phyloP scores from a whole-genome alignment of 139 green algal genomes.

The Closterium sp. region DNA sequence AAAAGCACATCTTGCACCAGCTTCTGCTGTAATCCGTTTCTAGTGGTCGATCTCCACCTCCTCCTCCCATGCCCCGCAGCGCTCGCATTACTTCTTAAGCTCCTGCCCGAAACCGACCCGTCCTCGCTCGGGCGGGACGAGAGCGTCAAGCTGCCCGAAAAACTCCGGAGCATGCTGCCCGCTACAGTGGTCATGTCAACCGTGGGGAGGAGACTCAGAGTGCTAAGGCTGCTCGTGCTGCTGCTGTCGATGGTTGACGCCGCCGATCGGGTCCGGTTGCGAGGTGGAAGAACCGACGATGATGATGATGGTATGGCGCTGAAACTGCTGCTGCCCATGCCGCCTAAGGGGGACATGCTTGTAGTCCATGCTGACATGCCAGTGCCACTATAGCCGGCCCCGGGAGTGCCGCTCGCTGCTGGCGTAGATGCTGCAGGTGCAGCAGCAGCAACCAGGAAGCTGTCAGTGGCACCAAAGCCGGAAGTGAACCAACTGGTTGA shows the following conservation, averaged over 20 bases:
- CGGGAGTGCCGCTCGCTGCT: background rate
- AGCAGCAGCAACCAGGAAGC: background rate
- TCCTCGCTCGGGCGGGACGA: background rate
- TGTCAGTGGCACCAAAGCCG: background rate
- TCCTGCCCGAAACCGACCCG: background rate
- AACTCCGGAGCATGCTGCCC: background rate
- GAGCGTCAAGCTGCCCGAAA: background rate
- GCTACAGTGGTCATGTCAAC: background rate
- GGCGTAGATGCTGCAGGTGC: background rate
- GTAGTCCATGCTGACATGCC: too few species aligned
- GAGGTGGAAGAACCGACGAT: background rate
- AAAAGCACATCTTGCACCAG: background rate
- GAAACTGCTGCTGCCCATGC: background rate
- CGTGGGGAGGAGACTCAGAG: background rate
- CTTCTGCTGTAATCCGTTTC: background rate
- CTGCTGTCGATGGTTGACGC: background rate
- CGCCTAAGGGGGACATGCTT: background rate
- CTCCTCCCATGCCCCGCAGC: background rate
- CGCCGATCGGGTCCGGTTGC: background rate
- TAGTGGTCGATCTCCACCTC: background rate
- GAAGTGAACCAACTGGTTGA: background rate
- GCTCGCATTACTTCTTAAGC: background rate
- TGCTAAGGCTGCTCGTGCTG: background rate
- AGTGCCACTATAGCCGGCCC: background rate
- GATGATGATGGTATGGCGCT: background rate